Base-by-base conservation (phyloP, 2,329 filamentous ascomycete genomes). In the Fusarium protoensiforme region DNA sequence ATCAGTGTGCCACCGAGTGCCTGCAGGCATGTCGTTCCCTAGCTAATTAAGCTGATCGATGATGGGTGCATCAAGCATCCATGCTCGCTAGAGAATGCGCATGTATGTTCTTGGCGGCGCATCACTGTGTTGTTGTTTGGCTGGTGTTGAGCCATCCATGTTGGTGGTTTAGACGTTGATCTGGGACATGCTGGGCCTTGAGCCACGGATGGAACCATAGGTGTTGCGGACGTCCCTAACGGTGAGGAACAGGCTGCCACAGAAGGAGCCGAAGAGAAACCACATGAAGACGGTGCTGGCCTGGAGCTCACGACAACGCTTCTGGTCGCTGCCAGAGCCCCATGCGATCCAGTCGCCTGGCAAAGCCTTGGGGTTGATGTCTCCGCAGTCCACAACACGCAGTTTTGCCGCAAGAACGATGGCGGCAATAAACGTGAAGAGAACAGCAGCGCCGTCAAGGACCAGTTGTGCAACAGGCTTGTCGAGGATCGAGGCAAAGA, bases 241-340 rank as follows among this genome's bases (percentile, higher is more conserved):
- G 64, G 87, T 83, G 71, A 93, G 86, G 78, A 89, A 84, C 51
- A 91, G 80, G 43, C 87, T 87, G 5, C 85, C 90, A 31, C 85
- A 83, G 78, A 92, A 93, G 29, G 88, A 85, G 41, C 84, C 87
- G 80, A 92, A 94, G 57, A 94, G 88, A 84, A 95, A 95, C 92
- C 92, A 96, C 83, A 94, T 87, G 84, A 96, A 96, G 39, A 90
- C 92, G 36, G 89, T 90, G 71, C 89, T 88, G 39, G 93, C 93
- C 84, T 95, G 93, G 18, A 94, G 89, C 83, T 94, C 90, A 71
- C 89, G 91, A 84, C 93, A 95, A 73, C 92, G 89, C 84, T 92
- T 90, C 80, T 85, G 81, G 68, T 87, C 85, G 81, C 92, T 80
- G 69, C 73, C 68, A 53, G 90, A 91, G 65, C 91, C 91, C 80